Evolutionary conservation across 2,329 filamentous ascomycete species (phyloP).

Genomic region (Phoma herbarum): DNA sequence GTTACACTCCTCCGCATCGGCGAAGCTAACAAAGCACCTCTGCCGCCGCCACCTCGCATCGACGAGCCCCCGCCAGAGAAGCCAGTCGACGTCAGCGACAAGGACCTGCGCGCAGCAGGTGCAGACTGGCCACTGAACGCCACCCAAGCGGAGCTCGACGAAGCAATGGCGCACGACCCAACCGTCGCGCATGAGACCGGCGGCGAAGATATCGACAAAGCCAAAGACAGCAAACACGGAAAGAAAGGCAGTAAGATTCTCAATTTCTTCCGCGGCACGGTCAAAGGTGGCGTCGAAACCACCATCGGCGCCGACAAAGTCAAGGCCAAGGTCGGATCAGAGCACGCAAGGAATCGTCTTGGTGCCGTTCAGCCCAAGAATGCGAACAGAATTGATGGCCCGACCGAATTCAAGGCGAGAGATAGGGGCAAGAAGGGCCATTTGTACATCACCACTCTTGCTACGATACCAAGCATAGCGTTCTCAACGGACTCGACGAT

Average conservation of each 20-base stretch:
- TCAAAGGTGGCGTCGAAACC: constrained; percentile 76
- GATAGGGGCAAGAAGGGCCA: constrained; percentile 76
- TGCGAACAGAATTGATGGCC: constrained; percentile 65
- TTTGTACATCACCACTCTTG: constrained; percentile 72
- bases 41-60: constrained; percentile 68
- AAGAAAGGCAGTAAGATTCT: constrained; percentile 63
- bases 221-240: constrained; percentile 57
- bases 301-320: constrained; percentile 75
- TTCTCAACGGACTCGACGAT: constrained; percentile 66
- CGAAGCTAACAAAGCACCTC: constrained; percentile 79
- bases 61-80: constrained; percentile 57
- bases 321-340: constrained; percentile 69
- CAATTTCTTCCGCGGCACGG: constrained; percentile 72
- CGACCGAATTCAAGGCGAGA: constrained; percentile 78
- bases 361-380: constrained; percentile 68
- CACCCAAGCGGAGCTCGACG: constrained; percentile 70
- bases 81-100: constrained; percentile 59
- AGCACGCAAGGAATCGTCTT: constrained; percentile 73
- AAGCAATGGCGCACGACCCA: constrained; percentile 62
- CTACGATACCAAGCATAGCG: constrained; percentile 73
- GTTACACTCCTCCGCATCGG: constrained; percentile 83
- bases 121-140: constrained; percentile 68
- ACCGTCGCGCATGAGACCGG: constrained; percentile 59
- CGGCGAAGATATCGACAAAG: constrained; percentile 62
- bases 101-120: constrained; percentile 61